Evolutionary conservation across 345 rosid species (phyloP), one percentile per base, ranked within the genome.

Genomic region (Isatis tinctoria): DNA sequence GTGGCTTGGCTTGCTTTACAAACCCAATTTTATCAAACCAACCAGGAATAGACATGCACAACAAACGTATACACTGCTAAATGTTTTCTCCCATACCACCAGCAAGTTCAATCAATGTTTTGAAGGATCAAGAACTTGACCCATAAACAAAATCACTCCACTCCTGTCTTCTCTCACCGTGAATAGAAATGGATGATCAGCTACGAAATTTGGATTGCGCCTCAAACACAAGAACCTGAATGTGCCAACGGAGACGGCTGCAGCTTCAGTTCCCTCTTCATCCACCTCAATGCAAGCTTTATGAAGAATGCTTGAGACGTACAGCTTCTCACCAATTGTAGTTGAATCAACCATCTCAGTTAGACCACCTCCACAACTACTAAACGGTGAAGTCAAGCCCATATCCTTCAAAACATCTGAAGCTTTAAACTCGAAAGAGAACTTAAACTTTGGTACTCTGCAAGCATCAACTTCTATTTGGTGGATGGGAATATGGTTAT

Each of bases 241-340:
- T 0, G 0, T 10, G 40, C 3, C 85, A 53, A 73, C 77, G 58
- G 86, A 73, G 51, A 81, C 83, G 13, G 87, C 86, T 26, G 84
- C 89, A 45, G 89, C 90, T 78, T 88, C 86, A 4, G 89, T 88
- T 51, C 90, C 90, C 75, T 82, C 85, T 79, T 86, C 93, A 61
- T 88, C 85, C 17, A 88, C 87, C 62, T 86, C 88, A 45, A 86
- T 76, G 73, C 80, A 74, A 27, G 88, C 80, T 51, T 86, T 85
- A 10, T 86, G 93, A 70, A 80, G 71, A 53, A 85, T 79, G 24
- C 43, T 72, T 16, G 86, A 80, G 58, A 88, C 90, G 64, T 20
- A 71, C 5, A 86, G 74, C 3, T 79, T 35, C 61, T 13, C 24
- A 45, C 69, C 78, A 3, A 53, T 40, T 30, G 45, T 14, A 17